phyloP scores from a whole-genome alignment of 352 stramenopile species.

The Pythium guiyangense region DNA sequence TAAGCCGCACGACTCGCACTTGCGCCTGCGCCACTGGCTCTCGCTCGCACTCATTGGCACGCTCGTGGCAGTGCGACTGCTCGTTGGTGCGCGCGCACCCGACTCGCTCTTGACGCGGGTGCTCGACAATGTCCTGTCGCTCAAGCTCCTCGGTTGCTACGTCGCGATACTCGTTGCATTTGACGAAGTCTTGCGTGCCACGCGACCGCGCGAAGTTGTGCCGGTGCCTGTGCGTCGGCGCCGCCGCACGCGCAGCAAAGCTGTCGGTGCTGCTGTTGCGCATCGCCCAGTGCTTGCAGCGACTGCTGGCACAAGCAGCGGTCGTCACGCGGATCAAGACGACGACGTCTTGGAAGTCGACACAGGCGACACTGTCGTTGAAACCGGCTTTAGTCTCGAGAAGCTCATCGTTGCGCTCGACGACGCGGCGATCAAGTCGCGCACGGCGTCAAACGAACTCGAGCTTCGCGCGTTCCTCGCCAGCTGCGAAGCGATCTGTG shows the following conservation, averaged over 20 bases:
- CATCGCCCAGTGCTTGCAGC: neutral
- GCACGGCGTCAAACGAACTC: conserved; percentile 31
- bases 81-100: conserved; percentile 9
- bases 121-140: conserved; percentile 43
- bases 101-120: conserved; percentile 18
- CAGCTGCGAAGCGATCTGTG: conserved; percentile 58
- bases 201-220: conserved; percentile 11
- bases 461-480: conserved; percentile 46
- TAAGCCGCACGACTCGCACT: conserved; percentile 27
- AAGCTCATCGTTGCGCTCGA: conserved; percentile 44
- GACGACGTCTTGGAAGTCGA: conserved; percentile 56
- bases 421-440: conserved; percentile 23
- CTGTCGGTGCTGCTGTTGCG: neutral
- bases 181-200: conserved; percentile 30
- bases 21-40: conserved; percentile 52
- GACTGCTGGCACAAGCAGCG: neutral
- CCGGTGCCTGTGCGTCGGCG: neutral
- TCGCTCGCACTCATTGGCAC: conserved; percentile 24
- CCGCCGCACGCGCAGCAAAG: conserved; percentile 2
- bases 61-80: conserved; percentile 32
- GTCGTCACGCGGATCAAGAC: conserved; percentile 24
- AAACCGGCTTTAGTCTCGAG: conserved; percentile 35
- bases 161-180: conserved; percentile 47
- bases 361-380: conserved; percentile 33
- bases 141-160: conserved; percentile 47